Conservation (phyloP, 2,329 filamentous ascomycete genomes). For the Didymella pinodella region DNA sequence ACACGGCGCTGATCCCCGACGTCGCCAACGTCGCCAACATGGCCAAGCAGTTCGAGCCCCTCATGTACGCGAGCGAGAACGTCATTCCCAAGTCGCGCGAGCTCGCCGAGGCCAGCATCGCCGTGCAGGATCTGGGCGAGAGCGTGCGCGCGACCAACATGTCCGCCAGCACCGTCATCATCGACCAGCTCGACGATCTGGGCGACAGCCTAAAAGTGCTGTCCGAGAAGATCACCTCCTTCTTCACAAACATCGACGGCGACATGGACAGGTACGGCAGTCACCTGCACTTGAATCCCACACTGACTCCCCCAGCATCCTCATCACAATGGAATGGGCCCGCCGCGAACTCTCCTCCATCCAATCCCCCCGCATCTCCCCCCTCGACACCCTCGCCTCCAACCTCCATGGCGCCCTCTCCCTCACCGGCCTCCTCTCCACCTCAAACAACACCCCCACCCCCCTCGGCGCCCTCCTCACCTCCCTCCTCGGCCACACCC, state of each 20-base stretch:
- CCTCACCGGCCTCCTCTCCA: conserved; percentile 54
- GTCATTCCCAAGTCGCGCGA: conserved; percentile 86
- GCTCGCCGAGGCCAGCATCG: conserved; percentile 87
- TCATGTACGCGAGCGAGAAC: conserved; percentile 94
- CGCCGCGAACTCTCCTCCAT: conserved; percentile 76
- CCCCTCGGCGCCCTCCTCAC: conserved; percentile 73
- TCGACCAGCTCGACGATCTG: conserved; percentile 82
- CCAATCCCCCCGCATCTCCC: conserved; percentile 55
- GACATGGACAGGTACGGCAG: conserved; percentile 79
- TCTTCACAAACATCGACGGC: conserved; percentile 92
- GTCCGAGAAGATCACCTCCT: conserved; percentile 84
- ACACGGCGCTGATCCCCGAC: conserved; percentile 75
- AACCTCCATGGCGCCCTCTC: conserved; percentile 83
- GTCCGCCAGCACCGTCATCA: conserved; percentile 86
- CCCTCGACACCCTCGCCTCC: conserved; percentile 77
- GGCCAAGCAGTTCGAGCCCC: conserved; percentile 88
- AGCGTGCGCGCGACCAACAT: conserved; percentile 89
- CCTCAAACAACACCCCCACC: conserved; percentile 63
- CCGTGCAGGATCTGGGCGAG: conserved; percentile 94
- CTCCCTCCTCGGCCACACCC: conserved; percentile 79
- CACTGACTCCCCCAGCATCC: conserved; percentile 64
- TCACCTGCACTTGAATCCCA: not conserved
- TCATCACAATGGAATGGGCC: conserved; percentile 97
- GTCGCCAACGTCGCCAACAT: conserved; percentile 89
- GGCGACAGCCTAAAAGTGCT: conserved; percentile 86